Conservation (phyloP, 192 early-diverging fungal genomes). For the Obelidium mucronatum region DNA sequence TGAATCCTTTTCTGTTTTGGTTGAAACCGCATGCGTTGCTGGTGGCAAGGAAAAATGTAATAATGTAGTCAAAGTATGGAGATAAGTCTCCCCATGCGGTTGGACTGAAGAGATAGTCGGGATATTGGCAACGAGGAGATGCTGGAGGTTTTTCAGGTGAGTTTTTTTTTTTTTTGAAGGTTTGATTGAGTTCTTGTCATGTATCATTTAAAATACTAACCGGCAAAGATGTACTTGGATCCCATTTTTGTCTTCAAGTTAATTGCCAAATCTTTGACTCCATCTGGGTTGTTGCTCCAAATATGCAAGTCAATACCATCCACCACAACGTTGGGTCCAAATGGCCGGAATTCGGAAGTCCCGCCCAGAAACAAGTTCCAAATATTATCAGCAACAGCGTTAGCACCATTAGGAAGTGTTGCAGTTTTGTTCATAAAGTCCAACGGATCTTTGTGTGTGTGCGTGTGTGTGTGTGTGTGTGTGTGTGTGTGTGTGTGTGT, state of each 20-base stretch:
- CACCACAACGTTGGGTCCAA: constrained; percentile 65
- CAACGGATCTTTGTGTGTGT: constrained; percentile 53
- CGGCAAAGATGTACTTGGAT: constrained; percentile 5
- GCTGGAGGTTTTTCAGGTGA: too few relatives aligned
- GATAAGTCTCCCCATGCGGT: not conserved
- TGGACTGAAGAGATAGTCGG: constrained; percentile 33
- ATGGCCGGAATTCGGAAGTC: constrained; percentile 64
- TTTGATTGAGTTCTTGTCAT: too few relatives aligned
- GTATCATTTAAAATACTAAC: not conserved
- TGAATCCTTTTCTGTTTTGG: constrained; percentile 42
- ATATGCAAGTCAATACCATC: constrained; percentile 65
- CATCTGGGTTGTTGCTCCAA: constrained; percentile 45
- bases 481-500: too few relatives aligned
- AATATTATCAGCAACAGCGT: constrained; percentile 62
- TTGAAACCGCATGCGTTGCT: constrained; percentile 38
- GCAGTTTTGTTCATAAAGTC: constrained; percentile 53
- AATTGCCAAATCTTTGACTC: constrained; percentile 19
- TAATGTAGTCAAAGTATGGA: constrained; percentile 31
- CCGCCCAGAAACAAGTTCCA: constrained; percentile 83
- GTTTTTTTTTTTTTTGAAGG: not conserved
- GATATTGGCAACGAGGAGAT: constrained; percentile 38
- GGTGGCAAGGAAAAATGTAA: constrained; percentile 34
- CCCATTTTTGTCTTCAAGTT: constrained; percentile 30
- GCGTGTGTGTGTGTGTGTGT: too few relatives aligned
- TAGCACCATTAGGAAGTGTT: not conserved